These are phyloP conservation scores for Gossypium gossypioides DNA, from an alignment of 441 rosid species.

Conservation along the genomic window DNA sequence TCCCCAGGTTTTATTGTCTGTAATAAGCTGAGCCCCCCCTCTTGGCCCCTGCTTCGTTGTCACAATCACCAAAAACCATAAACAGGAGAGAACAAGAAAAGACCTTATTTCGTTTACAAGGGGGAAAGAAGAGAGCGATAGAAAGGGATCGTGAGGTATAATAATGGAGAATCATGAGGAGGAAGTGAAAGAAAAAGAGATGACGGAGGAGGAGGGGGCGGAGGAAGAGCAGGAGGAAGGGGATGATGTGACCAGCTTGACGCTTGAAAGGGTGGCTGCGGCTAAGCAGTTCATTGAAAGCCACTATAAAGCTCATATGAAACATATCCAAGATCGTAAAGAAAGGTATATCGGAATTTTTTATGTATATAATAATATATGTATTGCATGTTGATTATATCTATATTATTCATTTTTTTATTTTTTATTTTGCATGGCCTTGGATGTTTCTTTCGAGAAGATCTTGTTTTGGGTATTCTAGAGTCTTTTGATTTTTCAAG, in stretches of 20 bases:
- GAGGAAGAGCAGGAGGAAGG: conserved; percentile 33
- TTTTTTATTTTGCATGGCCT: not conserved
- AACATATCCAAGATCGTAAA: conserved; percentile 70
- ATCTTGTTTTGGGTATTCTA: conserved; percentile 4
- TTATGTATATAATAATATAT: not conserved
- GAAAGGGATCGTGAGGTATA: not conserved
- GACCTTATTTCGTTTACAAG: conserved; percentile 7
- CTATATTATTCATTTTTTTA: not conserved
- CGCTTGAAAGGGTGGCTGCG: conserved; percentile 81
- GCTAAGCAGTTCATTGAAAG: conserved; percentile 85
- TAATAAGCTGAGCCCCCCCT: conserved; percentile 12
- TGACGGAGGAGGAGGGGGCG: conserved; percentile 15
- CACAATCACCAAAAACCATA: conserved; percentile 22
- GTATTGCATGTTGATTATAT: not conserved
- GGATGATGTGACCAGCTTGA: conserved; percentile 59
- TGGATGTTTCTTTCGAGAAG: not conserved
- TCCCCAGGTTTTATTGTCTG: conserved; percentile 8
- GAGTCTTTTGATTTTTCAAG: not conserved
- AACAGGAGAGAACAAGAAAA: not conserved
- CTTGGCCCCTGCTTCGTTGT: conserved; percentile 22
- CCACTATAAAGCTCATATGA: conserved; percentile 79
- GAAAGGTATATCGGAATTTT: conserved; percentile 37
- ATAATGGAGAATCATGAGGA: conserved; percentile 6
- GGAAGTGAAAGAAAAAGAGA: conserved; percentile 8
- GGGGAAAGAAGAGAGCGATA: conserved; percentile 5